A percentile compares a stretch with the other conserved stretches of the same genome.
Evolutionary conservation across 1,284 basidiomycete genomes (phyloP).

Genomic region (Tetrapyrgos nigripes): DNA sequence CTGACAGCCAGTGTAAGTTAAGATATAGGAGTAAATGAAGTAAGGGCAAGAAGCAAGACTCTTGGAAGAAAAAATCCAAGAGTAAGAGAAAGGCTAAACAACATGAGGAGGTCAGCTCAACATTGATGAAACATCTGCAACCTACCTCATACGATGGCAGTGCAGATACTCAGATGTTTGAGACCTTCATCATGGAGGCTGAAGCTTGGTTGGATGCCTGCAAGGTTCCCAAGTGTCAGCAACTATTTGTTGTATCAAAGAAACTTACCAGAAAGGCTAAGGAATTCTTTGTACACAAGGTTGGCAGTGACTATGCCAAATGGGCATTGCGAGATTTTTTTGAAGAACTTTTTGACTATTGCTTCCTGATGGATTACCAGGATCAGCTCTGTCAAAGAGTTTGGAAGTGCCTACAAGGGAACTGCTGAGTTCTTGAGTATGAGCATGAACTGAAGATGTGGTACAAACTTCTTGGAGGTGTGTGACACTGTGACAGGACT

Average conservation of each 20-base stretch:
- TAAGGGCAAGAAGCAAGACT: too few species aligned
- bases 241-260: background rate
- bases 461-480: slow-evolving; percentile 1
- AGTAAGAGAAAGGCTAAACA: slow-evolving; percentile 1
- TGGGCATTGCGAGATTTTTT: slow-evolving; percentile 3
- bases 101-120: background rate
- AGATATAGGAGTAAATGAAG: too few species aligned
- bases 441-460: slow-evolving; percentile 2
- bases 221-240: slow-evolving; percentile 1
- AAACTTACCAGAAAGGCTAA: background rate
- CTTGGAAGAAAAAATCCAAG: too few species aligned
- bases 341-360: slow-evolving; percentile 5
- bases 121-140: background rate
- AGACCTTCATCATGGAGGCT: slow-evolving; percentile 1
- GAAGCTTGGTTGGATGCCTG: slow-evolving; percentile 3
- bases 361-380: slow-evolving; percentile 6
- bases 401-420: background rate
- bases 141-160: slow-evolving; percentile 8
- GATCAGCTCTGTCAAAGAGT: slow-evolving; percentile 1
- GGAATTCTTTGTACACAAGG: slow-evolving; percentile 8
- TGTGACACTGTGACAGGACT: background rate
- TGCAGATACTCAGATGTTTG: slow-evolving; percentile 6
- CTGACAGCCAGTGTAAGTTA: too few species aligned
- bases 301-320: background rate
- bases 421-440: slow-evolving; percentile 6